Conservation (phyloP, 2,329 filamentous ascomycete species). For the Penicillium sp. region DNA sequence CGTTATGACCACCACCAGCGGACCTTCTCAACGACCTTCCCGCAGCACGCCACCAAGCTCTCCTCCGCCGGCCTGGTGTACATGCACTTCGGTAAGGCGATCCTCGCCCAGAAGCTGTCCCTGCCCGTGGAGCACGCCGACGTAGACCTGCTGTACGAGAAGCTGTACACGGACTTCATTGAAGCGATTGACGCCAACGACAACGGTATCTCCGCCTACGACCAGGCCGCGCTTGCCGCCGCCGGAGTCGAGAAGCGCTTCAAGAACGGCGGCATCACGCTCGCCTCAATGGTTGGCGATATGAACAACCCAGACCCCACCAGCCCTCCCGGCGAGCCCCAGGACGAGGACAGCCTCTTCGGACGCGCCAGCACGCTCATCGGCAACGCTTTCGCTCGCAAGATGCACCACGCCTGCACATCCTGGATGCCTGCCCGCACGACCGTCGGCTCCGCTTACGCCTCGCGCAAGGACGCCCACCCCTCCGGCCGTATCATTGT, state of each 20-base stretch:
- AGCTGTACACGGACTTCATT: conserved; percentile 89
- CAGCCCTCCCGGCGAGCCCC: conserved; percentile 54
- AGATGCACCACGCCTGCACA: conserved; percentile 69
- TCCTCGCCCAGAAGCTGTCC: conserved; percentile 68
- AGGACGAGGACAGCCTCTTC: conserved; percentile 83
- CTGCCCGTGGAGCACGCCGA: conserved; percentile 62
- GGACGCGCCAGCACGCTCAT: conserved; percentile 74
- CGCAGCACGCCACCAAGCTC: conserved; percentile 79
- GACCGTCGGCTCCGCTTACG: conserved; percentile 74
- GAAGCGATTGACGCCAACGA: conserved; percentile 97
- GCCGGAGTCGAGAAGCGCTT: conserved; percentile 80
- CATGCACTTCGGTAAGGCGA: conserved; percentile 85
- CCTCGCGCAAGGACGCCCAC: conserved; percentile 65
- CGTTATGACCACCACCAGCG: conserved; percentile 98
- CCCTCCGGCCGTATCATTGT: conserved; percentile 76
- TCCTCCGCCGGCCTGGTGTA: conserved; percentile 92
- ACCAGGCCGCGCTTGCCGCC: conserved; percentile 64
- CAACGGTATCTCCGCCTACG: conserved; percentile 86
- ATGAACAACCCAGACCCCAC: conserved; percentile 65
- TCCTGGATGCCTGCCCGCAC: conserved; percentile 86
- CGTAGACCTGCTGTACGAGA: conserved; percentile 74
- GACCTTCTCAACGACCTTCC: conserved; percentile 81
- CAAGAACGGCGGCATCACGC: conserved; percentile 74
- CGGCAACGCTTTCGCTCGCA: conserved; percentile 81
- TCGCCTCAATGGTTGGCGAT: conserved; percentile 78